Percentiles rank a stretch among this genome's conserved stretches.
Conservation (phyloP, 2,329 filamentous ascomycete species). For the Ceratocystis harringtonii region DNA sequence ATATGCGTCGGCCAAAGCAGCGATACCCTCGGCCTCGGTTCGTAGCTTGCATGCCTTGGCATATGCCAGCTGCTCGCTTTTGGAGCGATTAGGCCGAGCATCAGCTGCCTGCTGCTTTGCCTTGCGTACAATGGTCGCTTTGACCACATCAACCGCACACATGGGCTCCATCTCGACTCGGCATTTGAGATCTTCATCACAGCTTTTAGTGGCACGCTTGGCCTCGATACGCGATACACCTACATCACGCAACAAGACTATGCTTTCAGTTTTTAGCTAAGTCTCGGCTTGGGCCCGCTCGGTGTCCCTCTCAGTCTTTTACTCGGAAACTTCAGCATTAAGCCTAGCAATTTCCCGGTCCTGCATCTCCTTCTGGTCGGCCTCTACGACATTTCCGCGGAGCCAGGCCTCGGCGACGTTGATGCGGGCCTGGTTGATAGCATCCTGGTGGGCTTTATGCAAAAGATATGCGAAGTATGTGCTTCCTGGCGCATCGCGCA, state of each 20-base stretch:
- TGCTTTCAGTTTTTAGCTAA: constrained; percentile 56
- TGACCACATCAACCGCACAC: constrained; percentile 61
- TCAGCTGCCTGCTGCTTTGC: constrained; percentile 54
- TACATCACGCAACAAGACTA: constrained; percentile 56
- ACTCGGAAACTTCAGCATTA: constrained; percentile 67
- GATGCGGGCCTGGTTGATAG: constrained; percentile 56
- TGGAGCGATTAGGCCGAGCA: constrained; percentile 40
- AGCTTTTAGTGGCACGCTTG: constrained; percentile 54
- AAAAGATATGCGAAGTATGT: constrained; percentile 72
- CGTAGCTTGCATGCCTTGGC: constrained; percentile 36
- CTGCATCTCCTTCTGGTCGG: constrained; percentile 61
- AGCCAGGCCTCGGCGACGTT: constrained; percentile 46
- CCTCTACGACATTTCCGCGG: constrained; percentile 59
- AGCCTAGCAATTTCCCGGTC: constrained; percentile 82
- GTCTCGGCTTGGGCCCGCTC: constrained; percentile 69
- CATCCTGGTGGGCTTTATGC: constrained; percentile 72
- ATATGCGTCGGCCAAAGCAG: constrained; percentile 70
- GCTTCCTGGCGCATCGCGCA: constrained; percentile 68
- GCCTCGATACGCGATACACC: constrained; percentile 64
- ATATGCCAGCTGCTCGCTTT: constrained; percentile 37
- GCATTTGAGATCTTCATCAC: constrained; percentile 66
- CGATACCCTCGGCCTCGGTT: constrained; percentile 57
- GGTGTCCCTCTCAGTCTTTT: constrained; percentile 70
- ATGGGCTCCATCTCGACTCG: constrained; percentile 68
- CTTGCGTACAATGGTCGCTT: constrained; percentile 56